Percentiles rank a stretch among this genome's conserved stretches.
Conservation (phyloP, 139 green algal genomes). For the Trebouxia sp. region DNA sequence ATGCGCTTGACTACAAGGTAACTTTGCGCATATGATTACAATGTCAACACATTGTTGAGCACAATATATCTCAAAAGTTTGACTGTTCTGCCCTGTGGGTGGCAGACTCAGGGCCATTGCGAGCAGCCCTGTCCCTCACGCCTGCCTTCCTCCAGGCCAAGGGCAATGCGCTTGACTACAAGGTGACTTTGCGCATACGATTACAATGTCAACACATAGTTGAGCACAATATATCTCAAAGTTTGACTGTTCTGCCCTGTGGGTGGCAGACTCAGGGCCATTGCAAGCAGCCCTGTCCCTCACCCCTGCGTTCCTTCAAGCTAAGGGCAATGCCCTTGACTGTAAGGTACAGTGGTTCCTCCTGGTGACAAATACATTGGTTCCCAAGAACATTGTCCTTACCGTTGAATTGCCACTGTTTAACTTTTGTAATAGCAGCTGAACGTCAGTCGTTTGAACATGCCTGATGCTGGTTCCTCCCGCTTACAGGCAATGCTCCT, state of each 20-base stretch:
- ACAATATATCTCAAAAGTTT: too few relatives aligned
- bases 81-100: conserved; percentile 83
- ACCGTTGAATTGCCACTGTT: conserved; percentile 43
- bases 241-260: conserved; percentile 85
- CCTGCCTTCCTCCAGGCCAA: conserved; percentile 66
- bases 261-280: conserved; percentile 56
- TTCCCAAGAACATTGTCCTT: too few relatives aligned
- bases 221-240: too few relatives aligned
- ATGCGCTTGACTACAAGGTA: conserved; percentile 70
- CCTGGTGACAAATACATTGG: too few relatives aligned
- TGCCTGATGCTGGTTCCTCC: conserved; percentile 69
- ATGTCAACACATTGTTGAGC: too few relatives aligned
- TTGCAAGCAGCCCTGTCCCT: conserved; percentile 73
- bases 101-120: conserved; percentile 52
- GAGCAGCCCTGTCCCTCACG: conserved; percentile 74
- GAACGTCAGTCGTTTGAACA: conserved; percentile 62
- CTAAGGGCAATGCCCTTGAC: conserved; percentile 62
- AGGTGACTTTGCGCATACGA: conserved; percentile 35
- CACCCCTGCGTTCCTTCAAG: conserved; percentile 68
- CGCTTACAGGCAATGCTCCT: conserved; percentile 53
- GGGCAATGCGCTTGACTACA: conserved; percentile 69
- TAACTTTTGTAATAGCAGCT: conserved; percentile 73
- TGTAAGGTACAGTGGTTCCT: conserved; percentile 52
- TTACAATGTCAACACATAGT: too few relatives aligned
- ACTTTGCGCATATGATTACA: background rate